Conservation (phyloP, 2,329 filamentous ascomycete genomes). For the Pyrenochaeta sp. region DNA sequence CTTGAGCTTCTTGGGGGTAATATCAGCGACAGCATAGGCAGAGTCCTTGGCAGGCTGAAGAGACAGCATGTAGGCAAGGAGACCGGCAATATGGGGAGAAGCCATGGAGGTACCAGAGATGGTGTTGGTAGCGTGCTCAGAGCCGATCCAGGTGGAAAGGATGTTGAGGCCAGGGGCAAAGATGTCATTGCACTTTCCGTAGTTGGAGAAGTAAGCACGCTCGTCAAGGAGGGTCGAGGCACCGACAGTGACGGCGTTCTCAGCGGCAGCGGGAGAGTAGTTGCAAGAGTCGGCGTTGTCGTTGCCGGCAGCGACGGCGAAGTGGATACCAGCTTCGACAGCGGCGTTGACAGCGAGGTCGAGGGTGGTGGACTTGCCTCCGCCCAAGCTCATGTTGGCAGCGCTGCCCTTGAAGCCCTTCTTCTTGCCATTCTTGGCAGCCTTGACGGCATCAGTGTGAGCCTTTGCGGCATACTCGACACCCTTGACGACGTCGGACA, state of each 20-base stretch:
- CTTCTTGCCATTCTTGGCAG: constrained; percentile 85
- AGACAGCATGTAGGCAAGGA: constrained; percentile 96
- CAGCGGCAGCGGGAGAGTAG: constrained; percentile 95
- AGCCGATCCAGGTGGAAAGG: constrained; percentile 97
- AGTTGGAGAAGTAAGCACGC: constrained; percentile 99
- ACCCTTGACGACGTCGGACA: constrained; percentile 98
- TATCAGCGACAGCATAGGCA: constrained; percentile 85
- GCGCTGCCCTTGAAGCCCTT: constrained; percentile 99
- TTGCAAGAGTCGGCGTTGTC: constrained; percentile 99
- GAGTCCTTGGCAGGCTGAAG: constrained; percentile 92
- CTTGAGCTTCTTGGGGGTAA: constrained; percentile 96
- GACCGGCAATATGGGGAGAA: constrained; percentile 94
- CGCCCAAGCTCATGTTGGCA: constrained; percentile 99
- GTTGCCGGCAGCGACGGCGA: constrained; percentile 97
- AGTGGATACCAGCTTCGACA: constrained; percentile 91
- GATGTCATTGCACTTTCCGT: constrained; percentile 98
- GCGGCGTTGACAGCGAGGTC: constrained; percentile 94
- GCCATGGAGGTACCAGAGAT: constrained; percentile 99
- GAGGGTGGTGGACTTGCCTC: constrained; percentile 92
- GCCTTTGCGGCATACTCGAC: constrained; percentile 90
- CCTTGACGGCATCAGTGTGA: constrained; percentile 78
- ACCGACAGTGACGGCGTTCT: constrained; percentile 93
- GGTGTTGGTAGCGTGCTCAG: constrained; percentile 95
- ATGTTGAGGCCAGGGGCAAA: constrained; percentile 98
- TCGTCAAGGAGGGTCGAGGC: constrained; percentile 92